Evolutionary conservation across 1,139 yeast species (phyloP), one percentile per base, ranked within the genome.

Genomic region (Pichia terricola): DNA sequence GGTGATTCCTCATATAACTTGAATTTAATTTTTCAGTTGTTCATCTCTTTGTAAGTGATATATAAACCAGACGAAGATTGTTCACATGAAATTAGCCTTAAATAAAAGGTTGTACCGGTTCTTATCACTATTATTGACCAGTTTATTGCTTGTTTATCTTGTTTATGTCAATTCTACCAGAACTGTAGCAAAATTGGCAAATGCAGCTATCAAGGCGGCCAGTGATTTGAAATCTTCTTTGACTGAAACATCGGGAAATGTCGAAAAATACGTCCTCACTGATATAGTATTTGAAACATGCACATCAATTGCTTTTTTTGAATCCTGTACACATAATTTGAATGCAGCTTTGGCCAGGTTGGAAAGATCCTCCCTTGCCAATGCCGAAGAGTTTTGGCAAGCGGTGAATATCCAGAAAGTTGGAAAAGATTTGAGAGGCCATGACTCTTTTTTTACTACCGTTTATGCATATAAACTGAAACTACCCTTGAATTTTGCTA

Each of bases 221-320:
- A 8, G 9, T 8, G 32, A 30, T 30, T 30, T 30, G 32, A 30
- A 30, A 30, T 30, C 32, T 8, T 8, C 32, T 30, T 30, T 8
- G 8, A 26, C 6, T 35, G 22, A 11, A 6, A 6, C 2, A n/a
- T 4, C 26, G 6, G 8, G 7, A 8, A 30, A 26, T 11, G 32
- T 16, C 4, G 38, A 37, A 26, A 40, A 40, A 34, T 5, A 37
- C 28, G 44, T 44, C 3, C 32, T 46, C 1, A 34, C 42, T 3
- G 38, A 26, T 5, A 30, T 46, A n/a, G 45, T 40, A 1, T 46
- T 46, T 26, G 35, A 30, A 28, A 40, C 42, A 1, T 46, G 49
- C 35, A 32, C 31, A 4, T 37, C 46, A 3, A 43, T 44, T 32
- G 43, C 41, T 3, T 46, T 44, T 33, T 35, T 37, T 11, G 41